Evolutionary conservation across 805 yeast genomes (phyloP).

Genomic region (Dipodascus albidus): DNA sequence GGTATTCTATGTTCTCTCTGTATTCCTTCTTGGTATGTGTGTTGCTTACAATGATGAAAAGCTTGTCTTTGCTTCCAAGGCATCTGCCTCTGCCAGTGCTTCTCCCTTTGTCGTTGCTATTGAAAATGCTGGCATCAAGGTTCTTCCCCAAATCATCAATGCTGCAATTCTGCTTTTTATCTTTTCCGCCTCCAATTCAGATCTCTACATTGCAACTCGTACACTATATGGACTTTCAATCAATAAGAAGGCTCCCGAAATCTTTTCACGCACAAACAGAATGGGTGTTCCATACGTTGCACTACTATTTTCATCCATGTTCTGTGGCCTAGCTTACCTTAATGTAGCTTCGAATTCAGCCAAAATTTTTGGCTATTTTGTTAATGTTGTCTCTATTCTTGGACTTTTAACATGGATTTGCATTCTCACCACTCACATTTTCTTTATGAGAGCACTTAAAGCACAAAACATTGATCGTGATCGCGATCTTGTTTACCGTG

Average conservation of each 20-base stretch:
- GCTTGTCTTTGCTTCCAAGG: conserved; percentile 31
- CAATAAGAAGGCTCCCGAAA: conserved; percentile 62
- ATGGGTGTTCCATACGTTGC: conserved; percentile 63
- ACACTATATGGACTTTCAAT: conserved; percentile 60
- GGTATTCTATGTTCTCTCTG: conserved; percentile 49
- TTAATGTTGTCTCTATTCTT: conserved; percentile 62
- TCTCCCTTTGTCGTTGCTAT: conserved; percentile 83
- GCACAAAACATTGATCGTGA: conserved; percentile 55
- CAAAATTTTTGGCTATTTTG: conserved; percentile 36
- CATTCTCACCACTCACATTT: conserved; percentile 52
- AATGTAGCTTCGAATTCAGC: conserved; percentile 45
- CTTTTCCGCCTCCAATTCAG: conserved; percentile 73
- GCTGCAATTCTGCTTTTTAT: conserved; percentile 69
- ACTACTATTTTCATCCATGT: conserved; percentile 36
- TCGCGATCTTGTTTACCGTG: conserved; percentile 43
- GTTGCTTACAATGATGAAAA: conserved; percentile 48
- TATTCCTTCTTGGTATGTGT: conserved; percentile 55
- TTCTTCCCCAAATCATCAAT: conserved; percentile 64
- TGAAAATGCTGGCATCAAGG: conserved; percentile 49
- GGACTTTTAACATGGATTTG: conserved; percentile 68
- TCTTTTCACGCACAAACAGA: conserved; percentile 53
- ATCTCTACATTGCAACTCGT: conserved; percentile 67
- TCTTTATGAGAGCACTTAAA: conserved; percentile 50
- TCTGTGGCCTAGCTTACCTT: conserved; percentile 63
- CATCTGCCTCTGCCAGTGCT: conserved; percentile 48